Conservation (phyloP, 805 yeast species). For the Kluyveromyces starmeri region DNA sequence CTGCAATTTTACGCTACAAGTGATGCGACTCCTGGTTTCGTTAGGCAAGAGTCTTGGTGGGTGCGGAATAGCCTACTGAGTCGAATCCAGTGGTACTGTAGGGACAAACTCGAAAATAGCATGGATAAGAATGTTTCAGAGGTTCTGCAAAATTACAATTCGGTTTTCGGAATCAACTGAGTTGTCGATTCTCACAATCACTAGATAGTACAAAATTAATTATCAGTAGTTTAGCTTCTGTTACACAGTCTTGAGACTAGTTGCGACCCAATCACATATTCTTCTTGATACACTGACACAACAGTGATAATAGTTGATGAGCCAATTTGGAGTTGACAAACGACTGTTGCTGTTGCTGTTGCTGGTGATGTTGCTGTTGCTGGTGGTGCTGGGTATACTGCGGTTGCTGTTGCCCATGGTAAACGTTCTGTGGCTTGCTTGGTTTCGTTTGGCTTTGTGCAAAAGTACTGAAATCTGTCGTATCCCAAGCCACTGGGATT, state of each 20-base stretch:
- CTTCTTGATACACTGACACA: conserved; percentile 31
- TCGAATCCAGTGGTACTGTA: conserved; percentile 16
- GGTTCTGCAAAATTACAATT: conserved; percentile 11
- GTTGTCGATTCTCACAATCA: not conserved
- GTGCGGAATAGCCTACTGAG: conserved; percentile 13
- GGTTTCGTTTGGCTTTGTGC: conserved; percentile 9
- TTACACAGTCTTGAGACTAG: too few relatives aligned
- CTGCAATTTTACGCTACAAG: not conserved
- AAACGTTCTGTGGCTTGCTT: conserved; percentile 12
- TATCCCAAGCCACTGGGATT: conserved; percentile 34
- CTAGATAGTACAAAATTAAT: not conserved
- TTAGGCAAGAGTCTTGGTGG: conserved; percentile 16
- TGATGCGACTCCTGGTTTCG: not conserved
- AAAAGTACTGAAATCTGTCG: conserved; percentile 10
- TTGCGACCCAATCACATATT: too few relatives aligned
- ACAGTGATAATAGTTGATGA: conserved; percentile 20
- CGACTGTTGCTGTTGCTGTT: conserved; percentile 18
- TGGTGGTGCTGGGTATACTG: conserved; percentile 23
- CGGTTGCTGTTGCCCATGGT: conserved; percentile 18
- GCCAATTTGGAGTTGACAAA: conserved; percentile 12
- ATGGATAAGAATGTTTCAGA: conserved; percentile 1
- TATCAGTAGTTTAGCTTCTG: too few relatives aligned
- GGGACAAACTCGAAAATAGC: conserved; percentile 10
- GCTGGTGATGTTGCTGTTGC: conserved; percentile 22
- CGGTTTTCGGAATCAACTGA: conserved; percentile 12